Evolutionary conservation across 2,329 filamentous ascomycete genomes (phyloP), one percentile per base, ranked within the genome.

Genomic region (Xylaria sp.): DNA sequence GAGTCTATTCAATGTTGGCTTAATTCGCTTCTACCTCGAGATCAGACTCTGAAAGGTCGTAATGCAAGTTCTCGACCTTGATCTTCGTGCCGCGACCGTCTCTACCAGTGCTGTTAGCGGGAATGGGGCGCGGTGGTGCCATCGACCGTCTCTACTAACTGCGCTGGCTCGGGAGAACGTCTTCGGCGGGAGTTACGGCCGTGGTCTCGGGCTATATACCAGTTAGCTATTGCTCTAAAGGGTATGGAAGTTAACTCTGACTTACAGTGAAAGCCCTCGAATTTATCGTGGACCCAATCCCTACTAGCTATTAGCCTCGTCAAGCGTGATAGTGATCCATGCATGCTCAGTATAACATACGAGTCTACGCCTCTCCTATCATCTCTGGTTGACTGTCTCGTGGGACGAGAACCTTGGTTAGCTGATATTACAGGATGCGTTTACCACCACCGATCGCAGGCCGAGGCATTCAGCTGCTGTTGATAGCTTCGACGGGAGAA

Each of bases 251-350:
- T 15, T 7, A 32, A 32, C 18, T 41, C 58, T 55, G 68, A 59
- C 78, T 77, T 83, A 87, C 90, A 86, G 80, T 91, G 69, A 50
- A 75, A 88, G 77, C 93, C 92, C 80, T 96, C 92, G 80, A 90
- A 97, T 79, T 90, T 92, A 83, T 97, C 93, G 80, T 98, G 94
- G 75, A 97, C 93, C 94, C 94, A 98, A 85, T 97, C 94, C 78
- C 93, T 79, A 66, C 93, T 72, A 55, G 13, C 54, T 64, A 75
- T 81, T 70, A 81, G 76, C 63, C 64, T 44, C 32, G 51, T 61
- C 37, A 57, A 59, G 23, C 20, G 48, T 10, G 7, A 18, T 60
- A 2, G 23, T 61, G 69, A 23, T 54, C 10, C 25, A 23, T 61
- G 46, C 3, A 41, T 60, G 20, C 52, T 41, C 44, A 52, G 59